These are phyloP conservation scores for Cardiospermum halicacabum DNA, from an alignment of 345 rosid genomes.

Conservation along the genomic window DNA sequence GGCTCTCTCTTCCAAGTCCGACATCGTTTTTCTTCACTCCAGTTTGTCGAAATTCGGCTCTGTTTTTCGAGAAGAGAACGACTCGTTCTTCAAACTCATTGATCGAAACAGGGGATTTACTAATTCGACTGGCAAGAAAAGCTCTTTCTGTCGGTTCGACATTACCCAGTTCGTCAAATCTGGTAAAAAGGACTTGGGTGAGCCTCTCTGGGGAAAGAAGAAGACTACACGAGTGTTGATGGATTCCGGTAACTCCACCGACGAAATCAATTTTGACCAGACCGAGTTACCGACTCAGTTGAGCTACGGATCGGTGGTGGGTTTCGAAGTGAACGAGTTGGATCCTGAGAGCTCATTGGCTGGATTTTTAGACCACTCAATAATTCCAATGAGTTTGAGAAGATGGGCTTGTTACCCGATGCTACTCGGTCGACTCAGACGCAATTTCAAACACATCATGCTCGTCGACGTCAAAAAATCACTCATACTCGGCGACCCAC, in stretches of 20 bases:
- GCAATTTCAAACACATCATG: slow-evolving; percentile 70
- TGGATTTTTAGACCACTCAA: slow-evolving; percentile 72
- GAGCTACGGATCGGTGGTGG: slow-evolving; percentile 81
- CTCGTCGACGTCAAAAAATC: slow-evolving; percentile 50
- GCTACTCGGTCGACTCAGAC: slow-evolving; percentile 76
- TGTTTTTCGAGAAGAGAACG: slow-evolving; percentile 58
- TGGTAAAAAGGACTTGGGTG: slow-evolving; percentile 37
- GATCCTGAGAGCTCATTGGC: slow-evolving; percentile 85
- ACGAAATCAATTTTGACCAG: not conserved
- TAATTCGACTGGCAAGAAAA: slow-evolving; percentile 19
- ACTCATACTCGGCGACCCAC: slow-evolving; percentile 66
- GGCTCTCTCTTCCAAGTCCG: slow-evolving; percentile 61
- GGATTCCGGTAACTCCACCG: slow-evolving; percentile 21
- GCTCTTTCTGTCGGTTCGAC: slow-evolving; percentile 39
- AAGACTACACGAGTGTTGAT: no score
- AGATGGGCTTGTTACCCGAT: slow-evolving; percentile 93
- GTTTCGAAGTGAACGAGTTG: slow-evolving; percentile 72
- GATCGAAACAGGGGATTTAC: slow-evolving; percentile 21
- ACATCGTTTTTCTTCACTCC: slow-evolving; percentile 46
- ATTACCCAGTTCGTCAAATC: slow-evolving; percentile 37
- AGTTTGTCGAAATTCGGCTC: slow-evolving; percentile 32
- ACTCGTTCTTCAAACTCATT: slow-evolving; percentile 58
- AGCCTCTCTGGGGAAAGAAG: slow-evolving; percentile 85
- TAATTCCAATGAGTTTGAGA: slow-evolving; percentile 51
- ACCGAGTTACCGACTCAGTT: slow-evolving; percentile 37